These are phyloP conservation scores for Coffea humblotiana DNA, from an alignment of 305 asterid species.

Conservation along the genomic window DNA sequence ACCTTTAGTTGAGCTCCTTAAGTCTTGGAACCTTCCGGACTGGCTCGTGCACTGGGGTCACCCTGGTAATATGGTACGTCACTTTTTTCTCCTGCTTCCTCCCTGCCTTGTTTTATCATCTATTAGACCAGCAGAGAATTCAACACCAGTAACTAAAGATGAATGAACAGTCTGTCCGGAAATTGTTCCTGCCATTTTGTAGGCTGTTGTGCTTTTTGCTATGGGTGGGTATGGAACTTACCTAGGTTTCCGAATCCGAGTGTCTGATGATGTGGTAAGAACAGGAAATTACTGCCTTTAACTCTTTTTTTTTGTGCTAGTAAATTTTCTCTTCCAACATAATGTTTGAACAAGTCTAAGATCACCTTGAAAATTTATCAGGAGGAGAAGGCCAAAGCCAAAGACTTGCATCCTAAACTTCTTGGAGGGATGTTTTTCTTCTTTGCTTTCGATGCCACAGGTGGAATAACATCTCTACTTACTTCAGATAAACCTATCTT, in stretches of 20 bases:
- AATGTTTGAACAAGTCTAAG: neutral
- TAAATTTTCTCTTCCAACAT: neutral
- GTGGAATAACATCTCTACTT: slow-evolving; percentile 81
- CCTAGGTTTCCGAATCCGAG: slow-evolving; percentile 80
- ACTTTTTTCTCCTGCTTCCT: neutral
- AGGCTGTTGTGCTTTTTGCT: slow-evolving; percentile 95
- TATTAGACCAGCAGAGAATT: neutral
- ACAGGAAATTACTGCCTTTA: neutral
- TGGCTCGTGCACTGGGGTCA: slow-evolving; percentile 99
- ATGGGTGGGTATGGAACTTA: slow-evolving; percentile 98
- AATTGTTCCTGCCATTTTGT: slow-evolving; percentile 7
- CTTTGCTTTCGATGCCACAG: slow-evolving; percentile 96
- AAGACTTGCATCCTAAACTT: slow-evolving; percentile 92
- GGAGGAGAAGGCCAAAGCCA: slow-evolving; percentile 99
- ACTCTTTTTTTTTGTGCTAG: neutral
- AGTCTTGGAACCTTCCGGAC: slow-evolving; percentile 69
- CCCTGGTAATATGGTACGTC: slow-evolving; percentile 83
- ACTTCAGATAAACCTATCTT: slow-evolving; percentile 86
- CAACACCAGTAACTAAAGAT: neutral
- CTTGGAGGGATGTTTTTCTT: slow-evolving; percentile 96
- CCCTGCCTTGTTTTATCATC: neutral
- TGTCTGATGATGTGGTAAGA: slow-evolving; percentile 70
- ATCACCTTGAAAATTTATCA: slow-evolving; percentile 6
- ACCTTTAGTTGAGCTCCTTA: slow-evolving; percentile 67
- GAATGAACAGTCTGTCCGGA: neutral